A percentile compares a stretch with the other conserved stretches of the same genome.
These are phyloP conservation scores for Proliferodiscus dingleyae DNA, from an alignment of 2,329 filamentous ascomycete genomes.

Conservation along the genomic window DNA sequence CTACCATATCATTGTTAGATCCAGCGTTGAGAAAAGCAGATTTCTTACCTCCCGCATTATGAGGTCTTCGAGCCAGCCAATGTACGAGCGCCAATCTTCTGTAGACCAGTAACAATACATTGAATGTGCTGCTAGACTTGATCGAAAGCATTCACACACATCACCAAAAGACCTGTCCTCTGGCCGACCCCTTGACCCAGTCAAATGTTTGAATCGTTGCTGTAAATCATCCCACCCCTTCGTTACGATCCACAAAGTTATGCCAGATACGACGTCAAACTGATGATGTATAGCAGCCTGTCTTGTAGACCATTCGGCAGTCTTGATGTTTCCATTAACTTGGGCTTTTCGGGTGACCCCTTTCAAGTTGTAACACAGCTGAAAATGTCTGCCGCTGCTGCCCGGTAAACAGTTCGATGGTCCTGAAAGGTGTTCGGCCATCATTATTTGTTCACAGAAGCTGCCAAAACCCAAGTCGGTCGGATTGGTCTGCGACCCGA, in stretches of 20 bases:
- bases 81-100: constrained; percentile 40
- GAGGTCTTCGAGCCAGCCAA: constrained; percentile 35
- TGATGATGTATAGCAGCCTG: constrained; percentile 27
- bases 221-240: constrained; percentile 32
- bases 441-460: constrained; percentile 19
- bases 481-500: constrained; percentile 24
- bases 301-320: constrained; percentile 20
- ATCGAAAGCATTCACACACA: constrained; percentile 32
- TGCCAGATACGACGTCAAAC: constrained; percentile 27
- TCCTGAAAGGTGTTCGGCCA: constrained; percentile 8
- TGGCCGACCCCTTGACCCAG: constrained; percentile 24
- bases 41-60: constrained; percentile 30
- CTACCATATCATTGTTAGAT: not conserved
- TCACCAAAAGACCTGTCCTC: constrained; percentile 33
- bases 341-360: constrained; percentile 10
- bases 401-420: constrained; percentile 16
- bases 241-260: constrained; percentile 38
- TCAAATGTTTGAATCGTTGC: constrained; percentile 31
- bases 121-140: constrained; percentile 35
- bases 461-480: constrained; percentile 25
- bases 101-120: constrained; percentile 37
- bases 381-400: constrained; percentile 21
- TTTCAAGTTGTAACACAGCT: constrained; percentile 29
- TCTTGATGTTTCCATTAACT: constrained; percentile 1
- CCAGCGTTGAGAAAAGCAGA: not conserved